Evolutionary conservation across 257 asterid genomes (phyloP).

Genomic region (Jaltomata sinuosa): DNA sequence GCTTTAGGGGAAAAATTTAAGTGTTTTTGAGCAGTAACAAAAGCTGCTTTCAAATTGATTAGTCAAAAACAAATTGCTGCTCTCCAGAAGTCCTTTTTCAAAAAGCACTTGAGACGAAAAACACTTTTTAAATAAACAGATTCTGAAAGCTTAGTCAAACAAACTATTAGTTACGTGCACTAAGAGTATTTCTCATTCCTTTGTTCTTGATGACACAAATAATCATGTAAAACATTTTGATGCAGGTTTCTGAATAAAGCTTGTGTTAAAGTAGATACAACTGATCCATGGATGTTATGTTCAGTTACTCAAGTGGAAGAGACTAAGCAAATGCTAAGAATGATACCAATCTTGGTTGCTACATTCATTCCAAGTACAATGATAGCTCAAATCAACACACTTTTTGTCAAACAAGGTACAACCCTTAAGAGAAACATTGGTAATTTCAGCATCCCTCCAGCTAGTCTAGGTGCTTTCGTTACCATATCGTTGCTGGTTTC

Average conservation of each 20-base stretch:
- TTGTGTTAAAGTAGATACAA: slow-evolving; percentile 38
- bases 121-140: not conserved
- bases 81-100: too few relatives aligned
- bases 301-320: slow-evolving; percentile 82
- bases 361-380: slow-evolving; percentile 70
- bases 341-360: slow-evolving; percentile 58
- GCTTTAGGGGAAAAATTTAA: not conserved
- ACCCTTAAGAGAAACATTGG: slow-evolving; percentile 47
- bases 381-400: slow-evolving; percentile 63
- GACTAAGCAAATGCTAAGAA: slow-evolving; percentile 72
- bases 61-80: too few relatives aligned
- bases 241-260: slow-evolving; percentile 78
- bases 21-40: not conserved
- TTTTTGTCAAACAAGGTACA: slow-evolving; percentile 73
- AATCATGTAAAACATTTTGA: not conserved
- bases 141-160: not conserved
- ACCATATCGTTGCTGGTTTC: slow-evolving; percentile 65
- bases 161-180: not conserved
- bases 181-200: not conserved
- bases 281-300: slow-evolving; percentile 63
- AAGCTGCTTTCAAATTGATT: too few relatives aligned
- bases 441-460: slow-evolving; percentile 62
- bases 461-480: slow-evolving; percentile 62
- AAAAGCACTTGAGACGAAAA: not conserved
- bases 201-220: not conserved